phyloP scores from a whole-genome alignment of 2,329 filamentous ascomycete genomes.

The Alternaria alternata region DNA sequence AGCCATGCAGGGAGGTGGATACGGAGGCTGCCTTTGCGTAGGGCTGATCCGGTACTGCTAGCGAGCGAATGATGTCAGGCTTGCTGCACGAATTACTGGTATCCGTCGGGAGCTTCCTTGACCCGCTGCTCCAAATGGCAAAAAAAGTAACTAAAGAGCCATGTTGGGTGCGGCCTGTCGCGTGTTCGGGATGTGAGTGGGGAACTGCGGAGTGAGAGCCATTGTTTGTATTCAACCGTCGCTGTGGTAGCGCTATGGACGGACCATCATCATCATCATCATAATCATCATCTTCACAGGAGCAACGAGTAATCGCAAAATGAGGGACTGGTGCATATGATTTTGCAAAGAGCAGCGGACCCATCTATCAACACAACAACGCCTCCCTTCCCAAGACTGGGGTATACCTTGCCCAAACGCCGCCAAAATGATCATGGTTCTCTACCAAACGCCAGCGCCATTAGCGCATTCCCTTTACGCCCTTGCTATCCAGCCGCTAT shows the following conservation, averaged over 20 bases:
- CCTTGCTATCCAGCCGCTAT: conserved; percentile 90
- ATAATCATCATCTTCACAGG: not conserved
- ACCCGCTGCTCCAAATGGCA: conserved; percentile 11
- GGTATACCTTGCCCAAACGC: conserved; percentile 33
- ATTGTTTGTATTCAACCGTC: conserved; percentile 29
- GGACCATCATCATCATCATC: conserved; percentile 5
- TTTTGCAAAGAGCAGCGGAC: conserved; percentile 14
- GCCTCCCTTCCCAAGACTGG: conserved; percentile 16
- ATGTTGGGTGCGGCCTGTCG: conserved; percentile 23
- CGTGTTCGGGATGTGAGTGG: conserved; percentile 14
- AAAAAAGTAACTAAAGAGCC: conserved; percentile 24
- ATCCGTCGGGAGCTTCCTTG: conserved; percentile 8
- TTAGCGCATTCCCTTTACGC: conserved; percentile 58
- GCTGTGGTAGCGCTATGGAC: conserved; percentile 18
- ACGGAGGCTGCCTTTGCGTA: conserved; percentile 29
- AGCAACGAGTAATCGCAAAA: not conserved
- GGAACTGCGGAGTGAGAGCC: conserved; percentile 20
- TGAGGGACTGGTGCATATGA: conserved; percentile 1
- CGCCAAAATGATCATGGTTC: not conserved
- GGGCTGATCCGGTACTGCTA: conserved; percentile 9
- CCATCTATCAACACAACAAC: conserved; percentile 9
- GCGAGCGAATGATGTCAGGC: conserved; percentile 23
- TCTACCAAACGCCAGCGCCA: conserved; percentile 6
- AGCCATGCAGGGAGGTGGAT: conserved; percentile 35
- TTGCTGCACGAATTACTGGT: conserved; percentile 13